phyloP scores from a whole-genome alignment of 805 yeast genomes.

The Deakozyma indianensis region DNA sequence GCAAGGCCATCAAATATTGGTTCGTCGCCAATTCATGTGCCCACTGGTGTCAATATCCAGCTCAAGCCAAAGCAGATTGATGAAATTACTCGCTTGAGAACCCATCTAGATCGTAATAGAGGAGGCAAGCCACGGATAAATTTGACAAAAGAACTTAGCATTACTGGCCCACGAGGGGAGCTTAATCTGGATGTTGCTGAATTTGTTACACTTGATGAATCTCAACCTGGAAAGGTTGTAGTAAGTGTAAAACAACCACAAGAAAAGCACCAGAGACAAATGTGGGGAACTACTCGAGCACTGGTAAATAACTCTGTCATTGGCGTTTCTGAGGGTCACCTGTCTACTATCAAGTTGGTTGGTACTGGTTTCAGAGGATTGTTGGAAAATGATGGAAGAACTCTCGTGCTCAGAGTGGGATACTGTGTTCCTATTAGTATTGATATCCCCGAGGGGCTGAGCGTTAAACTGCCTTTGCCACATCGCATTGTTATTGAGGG shows the following conservation, averaged over 20 bases:
- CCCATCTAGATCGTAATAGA: constrained; percentile 45
- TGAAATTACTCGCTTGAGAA: constrained; percentile 23
- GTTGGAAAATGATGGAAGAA: constrained; percentile 43
- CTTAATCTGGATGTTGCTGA: constrained; percentile 55
- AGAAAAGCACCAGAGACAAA: constrained; percentile 56
- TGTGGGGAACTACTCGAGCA: constrained; percentile 93
- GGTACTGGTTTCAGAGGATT: constrained; percentile 96
- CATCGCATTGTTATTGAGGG: constrained; percentile 81
- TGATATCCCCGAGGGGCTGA: constrained; percentile 61
- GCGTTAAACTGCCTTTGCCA: constrained; percentile 68
- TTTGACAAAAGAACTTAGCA: constrained; percentile 42
- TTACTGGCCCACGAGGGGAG: constrained; percentile 69
- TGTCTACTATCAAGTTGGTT: constrained; percentile 71
- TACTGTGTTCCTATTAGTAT: constrained; percentile 69
- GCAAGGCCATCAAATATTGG: constrained; percentile 41
- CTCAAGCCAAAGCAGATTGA: constrained; percentile 17
- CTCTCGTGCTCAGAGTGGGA: constrained; percentile 73
- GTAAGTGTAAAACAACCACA: constrained; percentile 45
- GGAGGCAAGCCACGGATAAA: constrained; percentile 49
- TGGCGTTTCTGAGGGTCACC: constrained; percentile 90
- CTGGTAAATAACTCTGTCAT: constrained; percentile 59
- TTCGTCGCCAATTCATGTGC: constrained; percentile 54
- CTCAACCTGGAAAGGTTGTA: constrained; percentile 23
- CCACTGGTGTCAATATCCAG: constrained; percentile 42
- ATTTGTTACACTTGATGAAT: constrained; percentile 35